A percentile compares a stretch with the other conserved stretches of the same genome.
Evolutionary conservation across 257 asterid genomes (phyloP).

Genomic region (Solanum chmielewskii): DNA sequence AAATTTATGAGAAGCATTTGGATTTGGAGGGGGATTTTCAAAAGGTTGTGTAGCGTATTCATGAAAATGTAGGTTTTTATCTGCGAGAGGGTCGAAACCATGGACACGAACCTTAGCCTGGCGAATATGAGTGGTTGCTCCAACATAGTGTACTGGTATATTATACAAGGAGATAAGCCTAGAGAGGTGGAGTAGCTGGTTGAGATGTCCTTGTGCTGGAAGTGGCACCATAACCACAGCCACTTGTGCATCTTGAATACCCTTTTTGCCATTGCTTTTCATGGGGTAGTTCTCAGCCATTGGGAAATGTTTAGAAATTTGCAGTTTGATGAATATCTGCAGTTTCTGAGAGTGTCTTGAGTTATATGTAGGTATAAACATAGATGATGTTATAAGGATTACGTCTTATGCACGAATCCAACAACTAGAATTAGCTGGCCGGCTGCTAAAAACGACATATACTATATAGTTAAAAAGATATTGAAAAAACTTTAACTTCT

Average conservation of each 20-base stretch:
- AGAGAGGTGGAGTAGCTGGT: slow-evolving; percentile 2
- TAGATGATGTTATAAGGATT: not conserved
- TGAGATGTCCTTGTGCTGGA: slow-evolving; percentile 3
- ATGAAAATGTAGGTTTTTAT: not conserved
- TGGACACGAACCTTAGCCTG: not conserved
- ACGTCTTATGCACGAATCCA: not conserved
- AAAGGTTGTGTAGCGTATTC: not conserved
- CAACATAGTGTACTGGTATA: not conserved
- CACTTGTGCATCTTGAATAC: not conserved
- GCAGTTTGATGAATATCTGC: not conserved
- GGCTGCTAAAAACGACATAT: not conserved
- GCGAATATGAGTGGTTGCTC: not conserved
- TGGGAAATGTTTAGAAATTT: not conserved
- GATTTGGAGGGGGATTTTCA: slow-evolving; percentile 1
- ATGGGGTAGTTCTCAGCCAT: not conserved
- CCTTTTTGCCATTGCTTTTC: not conserved
- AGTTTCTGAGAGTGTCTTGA: not conserved
- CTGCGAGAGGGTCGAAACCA: not conserved
- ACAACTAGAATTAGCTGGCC: not conserved
- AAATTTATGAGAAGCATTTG: not conserved
- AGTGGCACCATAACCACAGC: not conserved
- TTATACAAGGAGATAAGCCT: not conserved
- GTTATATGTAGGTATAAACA: not conserved
- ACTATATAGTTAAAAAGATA: not conserved
- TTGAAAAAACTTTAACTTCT: not conserved